phyloP scores from a whole-genome alignment of 768 basidiomycete genomes.

The Xerocomellus intermedius region DNA sequence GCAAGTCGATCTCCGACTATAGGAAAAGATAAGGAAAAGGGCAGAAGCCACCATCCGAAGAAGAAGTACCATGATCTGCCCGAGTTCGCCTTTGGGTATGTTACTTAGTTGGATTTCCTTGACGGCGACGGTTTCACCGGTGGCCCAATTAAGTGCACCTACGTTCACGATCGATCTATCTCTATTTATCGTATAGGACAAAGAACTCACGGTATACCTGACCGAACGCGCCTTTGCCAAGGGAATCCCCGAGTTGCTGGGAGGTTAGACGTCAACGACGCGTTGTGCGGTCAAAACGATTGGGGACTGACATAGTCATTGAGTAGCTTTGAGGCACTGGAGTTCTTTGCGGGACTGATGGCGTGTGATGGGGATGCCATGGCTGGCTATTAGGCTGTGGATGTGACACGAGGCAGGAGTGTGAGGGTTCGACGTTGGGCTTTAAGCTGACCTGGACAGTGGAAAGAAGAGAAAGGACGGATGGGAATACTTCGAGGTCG shows the following conservation, averaged over 20 bases:
- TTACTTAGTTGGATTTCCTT: slow-evolving; percentile 96
- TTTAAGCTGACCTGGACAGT: slow-evolving; percentile 9
- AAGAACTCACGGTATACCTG: slow-evolving; percentile 85
- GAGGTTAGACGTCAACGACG: slow-evolving; percentile 7
- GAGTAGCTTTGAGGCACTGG: slow-evolving; percentile 50
- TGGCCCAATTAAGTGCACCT: slow-evolving; percentile 93
- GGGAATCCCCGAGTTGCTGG: slow-evolving; percentile 92
- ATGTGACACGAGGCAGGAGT: not conserved
- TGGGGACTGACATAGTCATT: slow-evolving; percentile 58
- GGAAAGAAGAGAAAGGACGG: slow-evolving; percentile 12
- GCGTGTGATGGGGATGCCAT: slow-evolving; percentile 26
- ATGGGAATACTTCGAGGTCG: slow-evolving; percentile 25
- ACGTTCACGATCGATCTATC: slow-evolving; percentile 58
- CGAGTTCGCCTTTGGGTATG: slow-evolving; percentile 89
- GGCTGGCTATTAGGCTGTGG: not conserved
- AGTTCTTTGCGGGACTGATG: slow-evolving; percentile 23
- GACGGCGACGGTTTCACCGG: slow-evolving; percentile 97
- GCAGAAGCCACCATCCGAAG: not conserved
- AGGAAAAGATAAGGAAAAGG: slow-evolving; percentile 8
- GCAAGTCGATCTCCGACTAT: slow-evolving; percentile 93
- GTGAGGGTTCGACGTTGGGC: not conserved
- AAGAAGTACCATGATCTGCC: slow-evolving; percentile 87
- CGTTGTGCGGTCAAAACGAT: not conserved
- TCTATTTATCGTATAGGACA: slow-evolving; percentile 42
- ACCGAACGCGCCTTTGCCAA: slow-evolving; percentile 97